These are phyloP conservation scores for Tetrapisispora namnaoensis DNA, from an alignment of 805 yeast species.

Conservation along the genomic window DNA sequence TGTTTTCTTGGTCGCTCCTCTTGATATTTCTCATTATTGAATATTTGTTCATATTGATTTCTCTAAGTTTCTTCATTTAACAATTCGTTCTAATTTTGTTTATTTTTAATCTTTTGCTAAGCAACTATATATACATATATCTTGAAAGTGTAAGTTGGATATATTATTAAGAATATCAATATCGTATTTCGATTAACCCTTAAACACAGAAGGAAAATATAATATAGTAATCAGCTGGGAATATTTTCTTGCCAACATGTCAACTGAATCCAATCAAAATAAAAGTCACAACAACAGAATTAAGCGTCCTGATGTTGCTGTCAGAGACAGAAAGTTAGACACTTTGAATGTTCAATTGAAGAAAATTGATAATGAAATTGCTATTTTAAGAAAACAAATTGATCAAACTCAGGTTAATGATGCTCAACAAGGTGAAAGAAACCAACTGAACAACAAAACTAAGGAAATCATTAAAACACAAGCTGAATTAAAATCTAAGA, in stretches of 20 bases:
- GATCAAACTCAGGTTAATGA: conserved; percentile 40
- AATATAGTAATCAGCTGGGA: no score
- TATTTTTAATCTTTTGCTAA: no score
- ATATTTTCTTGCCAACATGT: conserved; percentile 3
- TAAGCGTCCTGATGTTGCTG: conserved; percentile 69
- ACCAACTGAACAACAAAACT: conserved; percentile 43
- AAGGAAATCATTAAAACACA: conserved; percentile 38
- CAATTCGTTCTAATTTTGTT: no score
- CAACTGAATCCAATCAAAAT: conserved; percentile 4
- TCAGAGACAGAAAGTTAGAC: conserved; percentile 48
- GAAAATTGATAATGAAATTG: conserved; percentile 46
- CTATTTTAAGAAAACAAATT: conserved; percentile 45
- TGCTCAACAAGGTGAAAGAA: conserved; percentile 41
- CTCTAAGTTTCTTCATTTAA: no score
- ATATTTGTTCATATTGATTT: no score
- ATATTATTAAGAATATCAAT: no score
- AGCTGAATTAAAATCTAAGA: conserved; percentile 38
- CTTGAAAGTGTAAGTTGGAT: no score
- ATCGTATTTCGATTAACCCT: no score
- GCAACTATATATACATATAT: no score
- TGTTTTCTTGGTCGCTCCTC: neutral
- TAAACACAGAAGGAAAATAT: no score
- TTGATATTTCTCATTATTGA: no score
- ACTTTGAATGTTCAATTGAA: conserved; percentile 51
- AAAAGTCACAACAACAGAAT: conserved; percentile 12